These are phyloP conservation scores for Sequoia sempervirens DNA, from an alignment of 75 land plant species.

Conservation along the genomic window DNA sequence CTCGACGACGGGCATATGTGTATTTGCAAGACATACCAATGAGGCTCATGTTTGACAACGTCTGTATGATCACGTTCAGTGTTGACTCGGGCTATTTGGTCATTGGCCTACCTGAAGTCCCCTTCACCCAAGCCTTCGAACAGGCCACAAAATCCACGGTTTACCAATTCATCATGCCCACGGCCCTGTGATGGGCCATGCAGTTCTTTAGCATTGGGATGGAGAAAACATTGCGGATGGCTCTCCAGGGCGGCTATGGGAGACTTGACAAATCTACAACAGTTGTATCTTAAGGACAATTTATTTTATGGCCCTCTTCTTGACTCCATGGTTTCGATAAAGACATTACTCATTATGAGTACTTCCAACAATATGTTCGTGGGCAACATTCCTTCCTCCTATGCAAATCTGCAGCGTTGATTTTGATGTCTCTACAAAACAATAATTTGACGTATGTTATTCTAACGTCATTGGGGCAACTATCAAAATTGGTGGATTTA, in stretches of 20 bases:
- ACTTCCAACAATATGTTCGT: conserved; percentile 47
- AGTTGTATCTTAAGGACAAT: too few species aligned
- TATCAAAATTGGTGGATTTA: conserved; percentile 36
- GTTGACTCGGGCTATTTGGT: conserved; percentile 67
- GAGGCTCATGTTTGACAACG: conserved; percentile 73
- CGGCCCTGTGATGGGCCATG: conserved; percentile 11
- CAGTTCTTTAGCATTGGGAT: conserved; percentile 35
- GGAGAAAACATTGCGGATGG: conserved; percentile 40
- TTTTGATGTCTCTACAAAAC: conserved; percentile 43
- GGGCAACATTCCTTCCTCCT: conserved; percentile 39
- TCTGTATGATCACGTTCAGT: conserved; percentile 80
- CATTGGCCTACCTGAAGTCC: conserved; percentile 52
- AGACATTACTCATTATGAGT: conserved; percentile 33
- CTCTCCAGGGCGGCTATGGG: conserved; percentile 33
- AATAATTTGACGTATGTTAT: conserved; percentile 33
- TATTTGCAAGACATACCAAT: conserved; percentile 61
- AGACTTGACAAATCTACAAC: too few species aligned
- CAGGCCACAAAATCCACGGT: conserved; percentile 60
- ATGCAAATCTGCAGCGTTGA: conserved; percentile 31
- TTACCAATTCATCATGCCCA: conserved; percentile 40
- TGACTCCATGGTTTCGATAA: conserved; percentile 37
- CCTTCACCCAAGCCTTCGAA: conserved; percentile 77
- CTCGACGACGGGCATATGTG: conserved; percentile 15
- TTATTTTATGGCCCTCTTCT: too few species aligned
- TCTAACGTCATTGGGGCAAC: conserved; percentile 30